phyloP scores from a whole-genome alignment of 2,329 filamentous ascomycete genomes.

The Mycosphaerella sp. region DNA sequence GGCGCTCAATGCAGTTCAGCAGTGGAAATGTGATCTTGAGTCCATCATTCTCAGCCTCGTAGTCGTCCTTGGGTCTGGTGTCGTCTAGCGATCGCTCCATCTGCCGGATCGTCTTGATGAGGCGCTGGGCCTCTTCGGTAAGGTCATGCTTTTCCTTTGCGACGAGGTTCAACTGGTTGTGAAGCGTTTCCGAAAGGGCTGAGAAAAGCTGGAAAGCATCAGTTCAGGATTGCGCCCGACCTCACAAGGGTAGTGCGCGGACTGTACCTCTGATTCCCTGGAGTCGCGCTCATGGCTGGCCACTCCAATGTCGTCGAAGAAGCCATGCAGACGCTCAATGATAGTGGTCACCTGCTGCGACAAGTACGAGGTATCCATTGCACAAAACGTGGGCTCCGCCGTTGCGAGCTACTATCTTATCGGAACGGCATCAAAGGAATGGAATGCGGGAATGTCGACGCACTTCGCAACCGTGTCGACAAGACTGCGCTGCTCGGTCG shows the following conservation, averaged over 20 bases:
- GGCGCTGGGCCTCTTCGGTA: conserved; percentile 79
- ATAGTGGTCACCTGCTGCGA: conserved; percentile 93
- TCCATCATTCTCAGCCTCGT: conserved; percentile 59
- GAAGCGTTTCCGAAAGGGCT: conserved; percentile 83
- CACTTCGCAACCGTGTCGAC: no score
- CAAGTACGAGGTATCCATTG: conserved; percentile 86
- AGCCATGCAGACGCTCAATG: conserved; percentile 82
- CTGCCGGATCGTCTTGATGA: conserved; percentile 80
- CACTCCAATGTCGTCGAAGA: conserved; percentile 98
- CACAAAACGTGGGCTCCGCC: conserved; percentile 8
- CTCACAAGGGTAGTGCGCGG: background rate
- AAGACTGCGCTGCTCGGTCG: no score
- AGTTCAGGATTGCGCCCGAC: conserved; percentile 1
- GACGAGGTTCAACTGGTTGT: conserved; percentile 81
- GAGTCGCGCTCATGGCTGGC: conserved; percentile 84
- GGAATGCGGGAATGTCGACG: conserved; percentile 6
- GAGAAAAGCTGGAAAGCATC: conserved; percentile 64
- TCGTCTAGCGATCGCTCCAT: conserved; percentile 90
- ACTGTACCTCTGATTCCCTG: conserved; percentile 78
- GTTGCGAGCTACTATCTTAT: conserved; percentile 3
- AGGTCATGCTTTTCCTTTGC: conserved; percentile 84
- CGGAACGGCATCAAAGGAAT: conserved; percentile 7
- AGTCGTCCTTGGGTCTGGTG: conserved; percentile 57
- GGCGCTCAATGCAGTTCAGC: conserved; percentile 65
- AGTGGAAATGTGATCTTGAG: conserved; percentile 78